Conservation (phyloP, 164 flowering plant species). For the Magnolia sinica region DNA sequence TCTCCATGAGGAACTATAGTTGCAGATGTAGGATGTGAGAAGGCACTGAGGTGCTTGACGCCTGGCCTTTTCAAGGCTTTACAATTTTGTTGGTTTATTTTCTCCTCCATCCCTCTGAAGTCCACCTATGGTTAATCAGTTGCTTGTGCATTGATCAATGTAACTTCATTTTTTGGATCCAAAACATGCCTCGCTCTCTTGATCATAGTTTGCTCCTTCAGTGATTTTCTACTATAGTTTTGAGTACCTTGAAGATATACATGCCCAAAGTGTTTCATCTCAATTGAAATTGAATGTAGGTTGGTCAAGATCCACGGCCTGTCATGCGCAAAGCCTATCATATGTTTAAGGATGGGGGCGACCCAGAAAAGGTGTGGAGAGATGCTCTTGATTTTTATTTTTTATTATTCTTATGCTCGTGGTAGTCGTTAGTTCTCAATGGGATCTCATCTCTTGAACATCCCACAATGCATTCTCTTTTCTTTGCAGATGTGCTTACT, state of each 20-base stretch:
- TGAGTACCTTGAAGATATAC: not conserved
- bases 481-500: not conserved
- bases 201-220: not conserved
- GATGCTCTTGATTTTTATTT: not conserved
- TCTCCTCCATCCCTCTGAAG: not conserved
- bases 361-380: constrained; percentile 67
- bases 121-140: not conserved
- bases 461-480: not conserved
- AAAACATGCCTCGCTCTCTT: not conserved
- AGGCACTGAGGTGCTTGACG: not conserved
- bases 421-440: not conserved
- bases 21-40: not conserved
- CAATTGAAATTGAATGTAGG: constrained; percentile 37
- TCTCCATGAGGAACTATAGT: not conserved
- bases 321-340: constrained; percentile 79
- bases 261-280: not conserved
- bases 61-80: not conserved
- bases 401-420: not conserved
- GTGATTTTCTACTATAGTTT: not conserved
- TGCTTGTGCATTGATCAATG: not conserved
- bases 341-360: constrained; percentile 84
- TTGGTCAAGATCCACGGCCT: constrained; percentile 76
- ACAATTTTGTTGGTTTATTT: too few relatives aligned
- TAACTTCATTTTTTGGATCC: not conserved
- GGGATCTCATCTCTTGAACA: constrained; percentile 4